Evolutionary conservation across 805 yeast species (phyloP), one percentile per base, ranked within the genome.

Genomic region (Pichia ethanolica): DNA sequence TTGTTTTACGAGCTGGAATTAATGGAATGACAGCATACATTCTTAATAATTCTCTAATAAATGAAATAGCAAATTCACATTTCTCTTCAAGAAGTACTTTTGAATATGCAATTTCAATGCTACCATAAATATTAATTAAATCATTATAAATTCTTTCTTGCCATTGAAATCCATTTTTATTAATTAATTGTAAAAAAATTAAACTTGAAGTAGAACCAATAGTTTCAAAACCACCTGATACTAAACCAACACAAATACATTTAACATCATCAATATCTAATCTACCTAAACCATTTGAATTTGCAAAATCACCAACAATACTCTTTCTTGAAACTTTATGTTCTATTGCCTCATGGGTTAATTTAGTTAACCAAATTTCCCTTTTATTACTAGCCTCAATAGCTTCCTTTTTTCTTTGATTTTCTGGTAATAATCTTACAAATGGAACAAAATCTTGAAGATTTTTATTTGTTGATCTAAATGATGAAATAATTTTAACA

Each of bases 361-460:
- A 55, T 39, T 47, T 50, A 36, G 57, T 48, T 47, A 68, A 60
- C 59, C 70, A 68, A 30, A 46, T 46, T 47, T 69, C 69, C 28
- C 72, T 56, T 12, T 64, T 57, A 8, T 53, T 47, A 32, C 70
- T 56, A 34, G 59, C 55, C 7, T 57, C 57, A 3, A 55, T 42
- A 1, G 71, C 69, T 7, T 59, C 51, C 32, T 45, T 42, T 36
- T 54, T 58, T 48, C 63, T 64, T 34, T 59, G 57, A 34, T 56
- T 64, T 53, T 61, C 60, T 4, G 70, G 70, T 5, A 59, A 34
- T 25, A 59, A 56, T 32, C 71, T 52, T 10, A 69, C 52, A 9
- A 66, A 42, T 3, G 73, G 72, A 37, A 70, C 53, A 48, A 66
- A 70, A 53, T 70, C 73, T 51, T 67, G 71, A 37, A 60, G 50